phyloP scores from a whole-genome alignment of 768 basidiomycete species.

The Termitomyces sp. region DNA sequence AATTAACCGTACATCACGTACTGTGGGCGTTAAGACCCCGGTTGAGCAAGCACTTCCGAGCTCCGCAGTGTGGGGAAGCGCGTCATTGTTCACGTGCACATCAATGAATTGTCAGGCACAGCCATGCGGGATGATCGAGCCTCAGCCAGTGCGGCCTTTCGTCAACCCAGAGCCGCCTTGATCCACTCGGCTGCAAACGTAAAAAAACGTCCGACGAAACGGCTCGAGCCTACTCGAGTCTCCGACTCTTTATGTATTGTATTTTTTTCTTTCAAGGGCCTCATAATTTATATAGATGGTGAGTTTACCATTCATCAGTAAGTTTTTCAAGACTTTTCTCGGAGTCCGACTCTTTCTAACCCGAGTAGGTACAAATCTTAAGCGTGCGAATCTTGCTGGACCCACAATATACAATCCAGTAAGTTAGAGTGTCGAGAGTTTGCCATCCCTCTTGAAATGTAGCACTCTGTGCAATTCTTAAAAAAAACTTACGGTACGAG shows the following conservation, averaged over 20 bases:
- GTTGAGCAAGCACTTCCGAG: neutral
- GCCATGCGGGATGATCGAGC: neutral
- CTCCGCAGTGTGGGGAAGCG: conserved; percentile 6
- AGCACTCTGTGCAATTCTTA: too few species aligned
- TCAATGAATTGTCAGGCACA: neutral
- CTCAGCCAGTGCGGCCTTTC: neutral
- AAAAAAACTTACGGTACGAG: too few species aligned
- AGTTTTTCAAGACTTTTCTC: neutral
- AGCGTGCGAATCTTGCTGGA: neutral
- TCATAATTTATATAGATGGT: too few species aligned
- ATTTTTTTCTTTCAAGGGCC: neutral
- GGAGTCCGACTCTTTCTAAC: neutral
- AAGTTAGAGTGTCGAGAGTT: too few species aligned
- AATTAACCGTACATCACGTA: neutral
- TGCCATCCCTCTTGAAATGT: neutral
- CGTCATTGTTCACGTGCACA: conserved; percentile 8
- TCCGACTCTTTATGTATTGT: neutral
- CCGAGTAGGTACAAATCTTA: neutral
- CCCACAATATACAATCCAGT: too few species aligned
- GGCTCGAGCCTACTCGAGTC: neutral
- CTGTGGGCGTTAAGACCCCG: neutral
- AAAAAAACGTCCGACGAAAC: neutral
- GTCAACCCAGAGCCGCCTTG: neutral
- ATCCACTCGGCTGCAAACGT: neutral
- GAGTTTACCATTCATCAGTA: neutral